Percentiles rank a stretch among this genome's conserved stretches.
Conservation (phyloP, 192 early-diverging fungal genomes). For the Coemansia sp. region DNA sequence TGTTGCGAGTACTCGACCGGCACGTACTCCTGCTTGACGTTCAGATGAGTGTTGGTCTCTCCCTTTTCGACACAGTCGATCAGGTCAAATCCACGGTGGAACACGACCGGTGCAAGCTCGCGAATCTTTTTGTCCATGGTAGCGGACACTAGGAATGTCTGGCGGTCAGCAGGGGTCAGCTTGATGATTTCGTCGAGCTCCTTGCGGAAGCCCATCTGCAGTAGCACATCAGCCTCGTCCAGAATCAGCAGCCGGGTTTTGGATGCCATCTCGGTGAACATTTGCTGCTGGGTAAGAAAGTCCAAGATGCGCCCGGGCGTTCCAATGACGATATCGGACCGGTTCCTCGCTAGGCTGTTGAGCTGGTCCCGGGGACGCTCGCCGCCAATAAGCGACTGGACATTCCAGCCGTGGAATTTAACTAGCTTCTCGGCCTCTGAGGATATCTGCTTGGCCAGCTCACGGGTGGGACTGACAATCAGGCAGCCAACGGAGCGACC, state of each 20-base stretch:
- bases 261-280: conserved; percentile 56
- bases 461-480: conserved; percentile 89
- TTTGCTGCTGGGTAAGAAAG: conserved; percentile 60
- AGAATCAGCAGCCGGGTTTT: conserved; percentile 71
- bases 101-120: conserved; percentile 65
- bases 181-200: conserved; percentile 76
- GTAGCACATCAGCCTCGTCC: conserved; percentile 94
- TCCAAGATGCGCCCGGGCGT: conserved; percentile 94
- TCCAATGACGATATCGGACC: conserved; percentile 88
- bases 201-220: conserved; percentile 93
- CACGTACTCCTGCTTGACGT: conserved; percentile 80
- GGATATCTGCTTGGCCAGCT: conserved; percentile 86
- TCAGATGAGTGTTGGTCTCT: conserved; percentile 80
- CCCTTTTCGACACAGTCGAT: conserved; percentile 87
- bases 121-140: conserved; percentile 78
- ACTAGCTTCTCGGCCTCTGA: conserved; percentile 72
- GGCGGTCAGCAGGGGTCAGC: conserved; percentile 67
- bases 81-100: conserved; percentile 66
- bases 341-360: conserved; percentile 44
- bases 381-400: conserved; percentile 80
- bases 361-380: conserved; percentile 65
- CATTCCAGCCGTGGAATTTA: conserved; percentile 61
- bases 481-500: conserved; percentile 65
- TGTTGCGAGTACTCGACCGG: conserved; percentile 67
- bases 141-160: conserved; percentile 94